phyloP scores from a whole-genome alignment of 1,139 yeast species.

The Debaryomyces coudertii region DNA sequence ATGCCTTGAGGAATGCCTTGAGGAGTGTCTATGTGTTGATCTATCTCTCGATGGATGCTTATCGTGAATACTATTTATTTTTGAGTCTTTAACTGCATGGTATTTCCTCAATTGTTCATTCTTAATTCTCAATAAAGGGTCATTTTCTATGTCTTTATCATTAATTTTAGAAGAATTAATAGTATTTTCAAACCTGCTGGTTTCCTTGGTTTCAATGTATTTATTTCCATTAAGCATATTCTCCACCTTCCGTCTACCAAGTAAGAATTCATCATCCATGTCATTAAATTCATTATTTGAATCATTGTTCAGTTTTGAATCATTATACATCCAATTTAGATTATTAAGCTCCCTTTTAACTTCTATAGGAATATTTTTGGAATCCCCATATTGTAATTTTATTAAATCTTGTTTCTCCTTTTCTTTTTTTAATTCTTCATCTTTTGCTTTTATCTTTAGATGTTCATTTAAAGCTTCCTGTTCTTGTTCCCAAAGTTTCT shows the following conservation, averaged over 20 bases:
- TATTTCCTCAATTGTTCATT: slow-evolving; percentile 38
- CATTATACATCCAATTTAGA: slow-evolving; percentile 88
- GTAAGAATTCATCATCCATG: slow-evolving; percentile 37
- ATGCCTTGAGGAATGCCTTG: background rate
- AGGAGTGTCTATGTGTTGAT: slow-evolving; percentile 4
- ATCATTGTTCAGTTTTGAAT: slow-evolving; percentile 21
- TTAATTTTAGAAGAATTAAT: slow-evolving; percentile 18
- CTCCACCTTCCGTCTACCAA: slow-evolving; percentile 40
- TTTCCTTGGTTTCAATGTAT: slow-evolving; percentile 16
- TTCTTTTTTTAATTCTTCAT: slow-evolving; percentile 66
- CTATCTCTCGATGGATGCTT: slow-evolving; percentile 16
- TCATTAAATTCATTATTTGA: slow-evolving; percentile 33
- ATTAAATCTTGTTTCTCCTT: slow-evolving; percentile 63
- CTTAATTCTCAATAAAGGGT: slow-evolving; percentile 57
- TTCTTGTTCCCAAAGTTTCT: slow-evolving; percentile 83
- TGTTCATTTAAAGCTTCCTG: slow-evolving; percentile 76
- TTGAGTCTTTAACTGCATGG: slow-evolving; percentile 15
- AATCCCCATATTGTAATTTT: slow-evolving; percentile 51
- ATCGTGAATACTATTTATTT: slow-evolving; percentile 9
- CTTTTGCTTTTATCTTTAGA: slow-evolving; percentile 63
- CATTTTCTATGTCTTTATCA: slow-evolving; percentile 37
- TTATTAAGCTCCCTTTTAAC: slow-evolving; percentile 52
- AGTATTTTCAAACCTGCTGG: slow-evolving; percentile 20
- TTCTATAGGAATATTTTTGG: slow-evolving; percentile 33
- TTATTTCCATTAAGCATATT: slow-evolving; percentile 30